Evolutionary conservation across 2,329 filamentous ascomycete species (phyloP), one percentile per base, ranked within the genome.

Genomic region (Graphilbum ipis-grandicollis): DNA sequence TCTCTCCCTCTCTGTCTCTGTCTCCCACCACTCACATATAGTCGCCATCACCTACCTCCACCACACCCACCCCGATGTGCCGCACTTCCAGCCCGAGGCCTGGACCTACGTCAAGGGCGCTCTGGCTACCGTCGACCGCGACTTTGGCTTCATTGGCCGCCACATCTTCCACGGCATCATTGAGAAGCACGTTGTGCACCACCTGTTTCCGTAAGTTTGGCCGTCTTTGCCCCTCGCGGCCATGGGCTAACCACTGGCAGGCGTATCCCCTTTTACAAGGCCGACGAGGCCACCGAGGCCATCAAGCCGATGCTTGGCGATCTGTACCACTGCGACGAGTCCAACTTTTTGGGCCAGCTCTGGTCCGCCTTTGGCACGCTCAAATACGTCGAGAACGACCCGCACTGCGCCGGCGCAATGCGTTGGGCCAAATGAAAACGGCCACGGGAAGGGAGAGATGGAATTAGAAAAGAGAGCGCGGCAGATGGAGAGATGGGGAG

Each of bases 21-120:
- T 12, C 30, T 12, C 19, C 15, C 28, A 19, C 22, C 19, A 13
- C 21, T 15, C 26, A 9, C n/a, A 18, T 14, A 19, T 9, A 86
- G 86, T 96, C 47, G 85, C 86, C 56, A 94, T 96, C 57, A 96
- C 86, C 47, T 94, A 77, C 69, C 75, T 94, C 43, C 86, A 96
- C 62, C 86, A 96, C 71, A 94, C 86, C 52, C 85, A 96, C 57
- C 85, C 85, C 35, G 74, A 79, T 19, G 79, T 94, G 33, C 86
- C 86, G 42, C 86, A 94, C 67, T 96, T 94, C 68, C 71, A 76
- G 37, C 69, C 73, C 41, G 69, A 79, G 43, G 71, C 77, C 50
- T 96, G 86, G 86, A 93, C 79, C 60, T 96, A 84, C 54, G 75
- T 85, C 47, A 84, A 86, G 47, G 86, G 86, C 48, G 88, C 86